Base-by-base conservation (phyloP, 2,329 filamentous ascomycete species). In the Arthrinium phaeospermum region DNA sequence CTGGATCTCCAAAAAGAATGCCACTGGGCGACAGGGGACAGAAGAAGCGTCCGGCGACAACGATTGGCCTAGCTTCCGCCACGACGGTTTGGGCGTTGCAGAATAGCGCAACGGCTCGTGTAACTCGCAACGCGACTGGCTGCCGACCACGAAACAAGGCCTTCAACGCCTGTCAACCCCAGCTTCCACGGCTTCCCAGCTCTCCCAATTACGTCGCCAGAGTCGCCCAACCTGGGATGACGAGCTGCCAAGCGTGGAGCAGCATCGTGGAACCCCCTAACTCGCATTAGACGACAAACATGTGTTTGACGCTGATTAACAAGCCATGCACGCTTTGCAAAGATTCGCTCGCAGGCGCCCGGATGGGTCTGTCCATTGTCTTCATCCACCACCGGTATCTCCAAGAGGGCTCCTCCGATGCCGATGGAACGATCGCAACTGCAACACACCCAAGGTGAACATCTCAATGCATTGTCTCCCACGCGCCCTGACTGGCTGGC, bases 361-460 rank as follows among this genome's bases (percentile, higher is more conserved):
- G 24, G 24, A 14, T 53, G 24, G 51, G 30, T 53, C 14, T 14
- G 5, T 22, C 27, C 14, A 22, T 57, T 16, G 19, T 19, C 2
- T 8, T 14, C 49, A n/a, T 51, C 16, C 53, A 37, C 30, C 57
- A n/a, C 34, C 57, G 2, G 4, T 41, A 64, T 64, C 57, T 34
- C 30, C 14, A 37, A 64, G 57, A 64, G 57, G 57, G 10, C 19
- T 27, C 24, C 34, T n/a, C 46, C 46, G 46, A 49, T 49, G 46
- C 46, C 57, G 57, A 41, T 64, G 53, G 53, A 61, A 37, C 53
- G 30, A 19, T 37, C 53, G 53, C 53, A 61, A 30, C 53, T 61
- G 53, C 53, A 61, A 61, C 53, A 61, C 53, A 61, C 53, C 53
- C 53, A 61, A 61, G 53, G 53, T 61, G 57, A 64, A 41, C 57